Percentiles rank a stretch among this genome's conserved stretches.
Evolutionary conservation across 495 filamentous ascomycete species (phyloP).

Genomic region (Extremus antarcticus): DNA sequence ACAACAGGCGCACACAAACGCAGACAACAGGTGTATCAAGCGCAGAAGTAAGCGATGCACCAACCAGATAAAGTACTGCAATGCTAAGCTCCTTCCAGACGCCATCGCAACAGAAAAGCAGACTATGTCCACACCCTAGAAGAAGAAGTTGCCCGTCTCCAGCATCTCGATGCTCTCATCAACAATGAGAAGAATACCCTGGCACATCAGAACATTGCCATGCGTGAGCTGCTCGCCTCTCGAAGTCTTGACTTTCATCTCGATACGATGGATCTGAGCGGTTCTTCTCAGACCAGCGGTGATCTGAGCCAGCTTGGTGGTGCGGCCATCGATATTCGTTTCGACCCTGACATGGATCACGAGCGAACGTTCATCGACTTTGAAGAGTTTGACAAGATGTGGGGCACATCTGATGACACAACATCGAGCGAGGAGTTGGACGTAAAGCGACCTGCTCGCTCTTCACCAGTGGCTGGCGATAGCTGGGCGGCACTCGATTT

Average conservation of each 20-base stretch:
- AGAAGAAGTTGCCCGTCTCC: conserved; percentile 7
- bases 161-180: conserved; percentile 27
- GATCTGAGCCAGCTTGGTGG: conserved; percentile 4
- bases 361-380: conserved; percentile 11
- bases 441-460: background rate
- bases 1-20: background rate
- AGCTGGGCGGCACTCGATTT: conserved; percentile 14
- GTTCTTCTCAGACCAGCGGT: background rate
- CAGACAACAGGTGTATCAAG: conserved; percentile 16
- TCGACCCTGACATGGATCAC: conserved; percentile 6
- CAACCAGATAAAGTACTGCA: background rate
- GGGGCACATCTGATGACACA: background rate
- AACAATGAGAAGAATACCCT: conserved; percentile 13
- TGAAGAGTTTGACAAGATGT: background rate
- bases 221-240: conserved; percentile 10
- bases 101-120: conserved; percentile 13
- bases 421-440: background rate
- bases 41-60: conserved; percentile 12
- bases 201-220: conserved; percentile 6
- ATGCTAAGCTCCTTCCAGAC: background rate
- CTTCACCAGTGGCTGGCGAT: conserved; percentile 4
- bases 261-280: background rate
- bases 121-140: conserved; percentile 16
- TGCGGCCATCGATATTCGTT: background rate
- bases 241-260: conserved; percentile 2